Evolutionary conservation across 2,329 filamentous ascomycete genomes (phyloP), one percentile per base, ranked within the genome.

Genomic region (Aspergillus luchuensis): DNA sequence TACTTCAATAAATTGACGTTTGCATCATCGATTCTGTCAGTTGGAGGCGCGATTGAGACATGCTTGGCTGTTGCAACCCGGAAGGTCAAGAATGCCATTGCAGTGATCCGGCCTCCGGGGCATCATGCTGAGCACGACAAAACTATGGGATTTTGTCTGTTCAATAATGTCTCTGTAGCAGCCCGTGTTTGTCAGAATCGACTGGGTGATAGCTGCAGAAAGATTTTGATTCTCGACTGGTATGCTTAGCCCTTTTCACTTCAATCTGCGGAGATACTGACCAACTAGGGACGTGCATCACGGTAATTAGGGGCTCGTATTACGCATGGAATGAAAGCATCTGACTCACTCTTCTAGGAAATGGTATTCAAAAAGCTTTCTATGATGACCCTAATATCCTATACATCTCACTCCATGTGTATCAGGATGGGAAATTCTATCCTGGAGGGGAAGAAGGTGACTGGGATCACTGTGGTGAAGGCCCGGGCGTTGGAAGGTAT

Each of bases 131-230:
- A 99, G 73, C 88, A 87, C 60, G 85, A 95, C 69, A 83, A 88
- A 38, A 86, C 94, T 0, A 95, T 97, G 84, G 95, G 95, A 0
- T 99, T 99, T 72, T 99, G 95, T 74, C 86, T 98, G 61, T 98
- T 98, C 80, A 97, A 99, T 79, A 99, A 99, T 71, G 95, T 98
- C 3, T 92, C 91, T 19, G 90, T 99, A 60, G 94, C 93, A 1
- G 89, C 92, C n/a, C 89, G 87, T 61, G 90, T 93, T 11, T 97
- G 93, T 72, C 92, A 97, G 73, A 80, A 84, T 56, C 88, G 92
- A 61, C 95, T 91, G 67, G 91, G 91, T 1, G 86, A 94, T 3
- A 80, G 80, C 8, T 97, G 94, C 72, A 88, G 92, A 58, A 98
- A 96, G 76, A 86, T 99, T 19, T 78, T 99, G 58, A 95, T 99